These are phyloP conservation scores for Leccinum fuscescens DNA, from an alignment of 1,284 basidiomycete genomes.

Conservation along the genomic window DNA sequence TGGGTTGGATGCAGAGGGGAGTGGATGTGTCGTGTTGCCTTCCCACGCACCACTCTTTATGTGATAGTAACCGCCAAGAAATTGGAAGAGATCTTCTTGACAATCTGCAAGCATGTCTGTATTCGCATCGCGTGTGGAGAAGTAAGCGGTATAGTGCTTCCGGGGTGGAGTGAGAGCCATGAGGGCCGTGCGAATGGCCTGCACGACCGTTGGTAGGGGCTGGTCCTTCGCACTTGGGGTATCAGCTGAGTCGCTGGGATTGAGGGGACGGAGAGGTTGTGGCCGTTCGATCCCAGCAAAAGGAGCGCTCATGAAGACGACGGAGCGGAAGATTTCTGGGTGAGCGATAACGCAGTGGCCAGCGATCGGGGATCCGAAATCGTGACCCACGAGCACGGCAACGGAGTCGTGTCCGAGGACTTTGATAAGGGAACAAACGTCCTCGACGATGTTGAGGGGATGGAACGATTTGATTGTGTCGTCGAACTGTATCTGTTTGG, in stretches of 20 bases:
- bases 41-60: constrained; percentile 56
- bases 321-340: constrained; percentile 54
- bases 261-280: not conserved
- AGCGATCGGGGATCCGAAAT: constrained; percentile 55
- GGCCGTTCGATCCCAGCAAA: constrained; percentile 40
- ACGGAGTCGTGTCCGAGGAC: constrained; percentile 49
- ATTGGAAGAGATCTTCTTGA: no score
- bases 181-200: constrained; percentile 31
- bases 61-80: no score
- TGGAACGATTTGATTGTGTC: constrained; percentile 52
- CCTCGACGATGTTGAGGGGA: constrained; percentile 48
- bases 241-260: not conserved
- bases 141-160: constrained; percentile 59
- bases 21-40: constrained; percentile 40
- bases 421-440: constrained; percentile 50
- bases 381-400: constrained; percentile 55
- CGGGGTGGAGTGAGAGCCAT: constrained; percentile 46
- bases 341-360: constrained; percentile 51
- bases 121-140: constrained; percentile 46
- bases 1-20: constrained; percentile 30
- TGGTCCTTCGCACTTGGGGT: constrained; percentile 6
- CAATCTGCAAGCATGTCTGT: constrained; percentile 34
- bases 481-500: constrained; percentile 37
- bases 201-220: constrained; percentile 12
- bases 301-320: constrained; percentile 60